Evolutionary conservation across 176 grass and related monocot species (phyloP), one percentile per base, ranked within the genome.

Genomic region (Cenchrus purpureus): DNA sequence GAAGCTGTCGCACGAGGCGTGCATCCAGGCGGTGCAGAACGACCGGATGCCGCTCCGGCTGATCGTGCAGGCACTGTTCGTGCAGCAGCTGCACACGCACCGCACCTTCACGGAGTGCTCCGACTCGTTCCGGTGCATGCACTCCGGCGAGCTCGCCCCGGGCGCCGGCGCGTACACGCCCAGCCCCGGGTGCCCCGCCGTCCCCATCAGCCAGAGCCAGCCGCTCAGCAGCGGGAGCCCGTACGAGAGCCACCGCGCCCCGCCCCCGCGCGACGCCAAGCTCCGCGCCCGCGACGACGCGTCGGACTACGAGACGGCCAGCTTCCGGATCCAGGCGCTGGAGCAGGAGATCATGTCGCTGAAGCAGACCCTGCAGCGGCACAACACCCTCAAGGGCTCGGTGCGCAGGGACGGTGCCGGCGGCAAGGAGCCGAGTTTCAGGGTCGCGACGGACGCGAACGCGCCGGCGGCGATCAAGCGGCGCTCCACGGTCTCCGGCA

Each of bases 61-160:
- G 14, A 95, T 98, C 76, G 90, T 98, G 50, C 96, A 98, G 92
- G 96, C 96, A 59, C 86, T 98, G 49, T 98, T 95, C 83, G 81
- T 95, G 44, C 96, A 95, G 88, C 96, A 98, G 88, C 40, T 95
- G 74, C 91, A 98, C 91, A 95, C 91, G 15, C 96, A 94, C 77
- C 96, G 90, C 66, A 61, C 85, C 28, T 86, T 98, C 81, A 90
- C 80, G 48, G 87, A 90, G 80, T 93, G 96, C 66, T 95, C 96
- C 34, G 93, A 90, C 79, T 98, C 93, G 22, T 98, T 98, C 83
- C 86, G 96, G 28, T 93, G 75, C 65, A 48, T 60, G 46, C 91
- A 90, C 65, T 87, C 88, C 9, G 79, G 85, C 1, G 96, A 91
- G 56, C 84, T 90, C 20, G 64, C 94, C 56, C 68, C 81, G 2